Evolutionary conservation across 805 yeast species (phyloP), one percentile per base, ranked within the genome.

Genomic region (Yarrowia phangngaensis): DNA sequence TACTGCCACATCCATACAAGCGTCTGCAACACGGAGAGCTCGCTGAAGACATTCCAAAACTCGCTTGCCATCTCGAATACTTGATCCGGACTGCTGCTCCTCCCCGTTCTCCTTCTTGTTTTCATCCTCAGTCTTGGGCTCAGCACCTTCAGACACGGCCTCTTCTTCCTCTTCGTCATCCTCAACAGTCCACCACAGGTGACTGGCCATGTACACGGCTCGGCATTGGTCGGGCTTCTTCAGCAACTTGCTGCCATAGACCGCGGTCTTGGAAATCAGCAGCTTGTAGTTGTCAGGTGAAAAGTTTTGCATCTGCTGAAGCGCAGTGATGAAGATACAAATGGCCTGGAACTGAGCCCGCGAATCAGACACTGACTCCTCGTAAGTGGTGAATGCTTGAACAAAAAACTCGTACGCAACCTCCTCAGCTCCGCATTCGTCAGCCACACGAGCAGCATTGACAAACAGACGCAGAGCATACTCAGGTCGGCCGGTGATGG

Each of bases 201-300:
- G 97, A 1, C 95, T 80, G 32, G 95, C 89, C 45, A 78, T 66
- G 61, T 84, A 86, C 5, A 88, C 95, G 0, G 95, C 81, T 12
- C 97, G 77, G 63, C 97, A 89, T 64, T 92, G 98, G 60, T 90
- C 97, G 26, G 92, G 88, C 63, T 90, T 90, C 64, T 85, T 87
- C 59, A 90, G 71, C 43, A 92, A 71, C 64, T 85, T 86, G 11
- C 95, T 85, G 4, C 95, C 95, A 59, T 87, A 86, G 38, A 89
- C 68, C 1, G 96, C 87, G 36, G 89, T 75, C 62, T 88, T 83
- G 12, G 94, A 84, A 43, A 89, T 87, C 56, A 90, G 70, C 4
- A 79, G 75, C 56, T 87, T 92, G 64, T 85, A 90, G 62, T 79
- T 84, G 23, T 84, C 94, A 35, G 71, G 67, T 35, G 71, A 70